phyloP scores from a whole-genome alignment of 306 rosid genomes.

The Purshia tridentata region DNA sequence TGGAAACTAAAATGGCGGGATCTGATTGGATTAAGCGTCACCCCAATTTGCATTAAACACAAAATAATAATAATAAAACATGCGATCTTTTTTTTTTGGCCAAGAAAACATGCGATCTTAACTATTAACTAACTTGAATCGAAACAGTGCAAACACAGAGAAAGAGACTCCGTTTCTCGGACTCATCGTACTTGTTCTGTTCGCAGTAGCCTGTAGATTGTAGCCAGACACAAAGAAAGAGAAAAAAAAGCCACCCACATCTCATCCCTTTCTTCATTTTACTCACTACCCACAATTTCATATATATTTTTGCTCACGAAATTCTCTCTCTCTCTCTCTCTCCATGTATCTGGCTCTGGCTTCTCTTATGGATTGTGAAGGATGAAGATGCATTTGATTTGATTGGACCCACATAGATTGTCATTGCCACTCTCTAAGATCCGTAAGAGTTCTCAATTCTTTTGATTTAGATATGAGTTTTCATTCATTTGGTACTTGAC shows the following conservation, averaged over 20 bases:
- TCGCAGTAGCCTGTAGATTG: background rate
- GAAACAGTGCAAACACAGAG: background rate
- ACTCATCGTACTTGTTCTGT: constrained; percentile 25
- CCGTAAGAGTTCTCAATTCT: constrained; percentile 29
- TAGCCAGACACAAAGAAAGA: background rate
- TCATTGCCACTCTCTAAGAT: constrained; percentile 20
- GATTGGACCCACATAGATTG: constrained; percentile 15
- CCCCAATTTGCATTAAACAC: background rate
- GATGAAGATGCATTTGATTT: constrained; percentile 24
- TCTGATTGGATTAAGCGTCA: constrained; percentile 17
- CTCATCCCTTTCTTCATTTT: constrained; percentile 10
- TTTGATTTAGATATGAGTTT: constrained; percentile 8
- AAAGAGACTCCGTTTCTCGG: constrained; percentile 37
- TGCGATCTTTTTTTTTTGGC: too few relatives aligned
- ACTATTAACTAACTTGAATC: constrained; percentile 11
- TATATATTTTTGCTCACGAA: background rate
- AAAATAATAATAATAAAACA: background rate
- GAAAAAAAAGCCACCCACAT: constrained; percentile 11
- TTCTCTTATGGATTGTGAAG: background rate
- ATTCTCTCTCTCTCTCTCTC: constrained; percentile 16
- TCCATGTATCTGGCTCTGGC: background rate
- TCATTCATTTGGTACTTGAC: background rate
- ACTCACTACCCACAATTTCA: constrained; percentile 7
- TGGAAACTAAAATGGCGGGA: constrained; percentile 15
- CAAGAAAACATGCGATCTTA: constrained; percentile 19